These are phyloP conservation scores for Wickerhamomyces sp. DNA, from an alignment of 1,139 yeast genomes.

Conservation along the genomic window DNA sequence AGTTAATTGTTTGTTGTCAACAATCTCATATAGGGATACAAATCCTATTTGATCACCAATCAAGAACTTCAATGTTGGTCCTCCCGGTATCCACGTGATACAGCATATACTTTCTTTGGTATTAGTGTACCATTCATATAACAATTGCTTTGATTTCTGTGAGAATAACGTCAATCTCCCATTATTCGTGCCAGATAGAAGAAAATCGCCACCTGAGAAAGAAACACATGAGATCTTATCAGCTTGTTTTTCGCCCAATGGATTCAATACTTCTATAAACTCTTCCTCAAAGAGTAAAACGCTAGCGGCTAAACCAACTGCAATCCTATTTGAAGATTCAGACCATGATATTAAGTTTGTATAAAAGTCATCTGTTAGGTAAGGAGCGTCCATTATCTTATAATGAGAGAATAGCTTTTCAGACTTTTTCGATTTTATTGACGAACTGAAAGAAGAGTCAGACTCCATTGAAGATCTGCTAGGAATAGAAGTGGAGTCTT, in stretches of 20 bases:
- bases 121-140: slow-evolving; percentile 26
- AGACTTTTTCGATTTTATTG: slow-evolving; percentile 5
- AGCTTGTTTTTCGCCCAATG: slow-evolving; percentile 29
- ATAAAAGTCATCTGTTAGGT: slow-evolving; percentile 75
- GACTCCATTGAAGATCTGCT: slow-evolving; percentile 11
- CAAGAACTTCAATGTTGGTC: slow-evolving; percentile 37
- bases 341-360: slow-evolving; percentile 80
- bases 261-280: too few relatives aligned
- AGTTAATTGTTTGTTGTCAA: slow-evolving; percentile 15
- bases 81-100: slow-evolving; percentile 54
- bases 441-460: slow-evolving; percentile 14
- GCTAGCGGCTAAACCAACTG: slow-evolving; percentile 62
- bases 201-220: slow-evolving; percentile 42
- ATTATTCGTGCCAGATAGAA: slow-evolving; percentile 56
- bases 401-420: slow-evolving; percentile 30
- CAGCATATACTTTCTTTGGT: slow-evolving; percentile 48
- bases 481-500: slow-evolving; percentile 5
- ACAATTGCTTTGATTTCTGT: slow-evolving; percentile 23
- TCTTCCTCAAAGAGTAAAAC: slow-evolving; percentile 51
- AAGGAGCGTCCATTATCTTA: slow-evolving; percentile 68
- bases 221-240: slow-evolving; percentile 56
- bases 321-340: slow-evolving; percentile 42
- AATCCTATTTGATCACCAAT: slow-evolving; percentile 72
- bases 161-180: slow-evolving; percentile 45
- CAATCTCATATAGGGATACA: slow-evolving; percentile 42